Base-by-base conservation (phyloP, 1,139 yeast genomes). In the Yamadazyma spencermartinsiae region DNA sequence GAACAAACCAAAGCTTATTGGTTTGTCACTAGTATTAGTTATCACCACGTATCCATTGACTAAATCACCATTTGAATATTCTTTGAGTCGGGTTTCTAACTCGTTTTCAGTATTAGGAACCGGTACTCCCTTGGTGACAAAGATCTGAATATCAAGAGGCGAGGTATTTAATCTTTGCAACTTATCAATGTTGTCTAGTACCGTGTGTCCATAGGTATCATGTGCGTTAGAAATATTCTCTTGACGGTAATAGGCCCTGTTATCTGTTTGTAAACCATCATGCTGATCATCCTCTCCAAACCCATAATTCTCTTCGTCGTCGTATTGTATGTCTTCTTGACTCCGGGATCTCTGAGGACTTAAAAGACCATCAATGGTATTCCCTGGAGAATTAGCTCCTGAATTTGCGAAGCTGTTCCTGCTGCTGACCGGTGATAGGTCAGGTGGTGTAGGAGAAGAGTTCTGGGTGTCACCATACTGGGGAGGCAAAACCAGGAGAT, bases 1-100 rank as follows among this genome's bases (percentile, higher is more conserved):
- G 44, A 72, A 72, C 11, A 72, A 47, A 0, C 76, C 78, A 50
- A 72, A 72, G 38, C 64, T 61, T 8, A 70, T 65, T 0, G 74
- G 72, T 13, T 53, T 47, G 36, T 63, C 60, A 16, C 72, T 60
- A 2, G 61, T 66, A 43, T 72, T 72, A 37, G 68, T 60, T 7
- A 72, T 68, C 2, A 62, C 44, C 4, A 68, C 63, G 42, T 64
- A 67, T 3, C 74, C 74, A 44, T 62, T 61, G 1, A 64, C 68
- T 31, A 61, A 46, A 38, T 65, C 72, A 2, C 74, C 75, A 39
- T 64, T 60, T 4, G 74, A 60, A 42, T 72, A 71, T 45, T 71
- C 76, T 43, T 72, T 72, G 34, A 72, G 55, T 37, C 74, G 52
- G 0, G 75, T 68, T 50, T 72, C 77, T 16, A 62, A 50, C 31